phyloP scores from a whole-genome alignment of 192 early-diverging fungal species.

The Coemansia aciculifera region DNA sequence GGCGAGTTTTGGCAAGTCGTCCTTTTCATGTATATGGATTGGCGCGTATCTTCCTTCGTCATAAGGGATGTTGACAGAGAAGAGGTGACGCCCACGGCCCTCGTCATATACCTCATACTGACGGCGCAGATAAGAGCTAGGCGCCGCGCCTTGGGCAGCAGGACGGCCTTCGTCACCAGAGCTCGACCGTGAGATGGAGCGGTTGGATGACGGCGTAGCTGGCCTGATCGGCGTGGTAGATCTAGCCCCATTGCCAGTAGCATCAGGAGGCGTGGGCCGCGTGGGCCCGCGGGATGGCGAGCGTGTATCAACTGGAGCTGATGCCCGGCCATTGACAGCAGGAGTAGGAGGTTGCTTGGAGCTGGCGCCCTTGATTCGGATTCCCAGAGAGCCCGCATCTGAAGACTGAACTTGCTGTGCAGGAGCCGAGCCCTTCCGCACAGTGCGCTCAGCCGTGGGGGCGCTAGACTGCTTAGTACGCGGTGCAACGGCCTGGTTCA shows the following conservation, averaged over 20 bases:
- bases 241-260: not conserved
- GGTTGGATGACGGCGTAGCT: not conserved
- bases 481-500: conserved; percentile 8
- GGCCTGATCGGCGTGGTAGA: conserved; percentile 31
- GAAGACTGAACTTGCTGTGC: not conserved
- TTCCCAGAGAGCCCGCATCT: conserved; percentile 13
- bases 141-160: conserved; percentile 2
- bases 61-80: conserved; percentile 46
- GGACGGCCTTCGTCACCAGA: conserved; percentile 30
- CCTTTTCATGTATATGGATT: conserved; percentile 50
- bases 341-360: not conserved
- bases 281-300: not conserved
- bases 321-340: not conserved
- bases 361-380: conserved; percentile 36
- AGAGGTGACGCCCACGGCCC: conserved; percentile 45
- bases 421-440: conserved; percentile 1
- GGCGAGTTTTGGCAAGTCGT: conserved; percentile 40
- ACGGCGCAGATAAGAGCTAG: conserved; percentile 31
- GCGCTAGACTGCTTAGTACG: conserved; percentile 17
- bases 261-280: not conserved
- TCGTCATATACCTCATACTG: conserved; percentile 51
- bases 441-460: conserved; percentile 7
- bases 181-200: conserved; percentile 29
- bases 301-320: conserved; percentile 7
- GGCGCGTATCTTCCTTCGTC: conserved; percentile 39